Conservation (phyloP, 345 rosid species). For the Eucalyptus dawsonii region DNA sequence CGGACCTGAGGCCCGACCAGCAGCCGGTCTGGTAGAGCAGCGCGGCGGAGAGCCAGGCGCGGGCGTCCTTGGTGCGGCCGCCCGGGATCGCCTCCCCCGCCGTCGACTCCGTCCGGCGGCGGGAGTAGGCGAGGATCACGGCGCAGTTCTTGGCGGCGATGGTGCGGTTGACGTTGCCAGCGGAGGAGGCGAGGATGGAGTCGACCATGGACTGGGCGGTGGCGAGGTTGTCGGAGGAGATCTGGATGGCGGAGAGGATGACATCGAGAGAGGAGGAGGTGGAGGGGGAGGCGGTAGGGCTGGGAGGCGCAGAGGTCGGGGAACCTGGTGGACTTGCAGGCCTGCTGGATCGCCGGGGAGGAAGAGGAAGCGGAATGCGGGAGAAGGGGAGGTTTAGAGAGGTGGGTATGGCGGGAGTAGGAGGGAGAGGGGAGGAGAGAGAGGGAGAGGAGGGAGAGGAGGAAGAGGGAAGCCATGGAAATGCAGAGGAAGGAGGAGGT, state of each 20-base stretch:
- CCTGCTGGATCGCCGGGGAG: conserved; percentile 1
- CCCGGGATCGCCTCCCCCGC: not conserved
- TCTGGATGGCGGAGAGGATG: conserved; percentile 12
- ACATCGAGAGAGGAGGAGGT: not conserved
- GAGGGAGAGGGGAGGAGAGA: conserved; percentile 3
- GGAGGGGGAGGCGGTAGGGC: not conserved
- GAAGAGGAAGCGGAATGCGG: not conserved
- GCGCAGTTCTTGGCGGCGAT: conserved; percentile 18
- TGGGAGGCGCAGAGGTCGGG: conserved; percentile 18
- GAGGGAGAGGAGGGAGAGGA: conserved; percentile 3
- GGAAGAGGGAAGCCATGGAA: conserved; percentile 17
- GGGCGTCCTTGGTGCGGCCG: conserved; percentile 21
- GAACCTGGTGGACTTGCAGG: conserved; percentile 26
- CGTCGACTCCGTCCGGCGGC: conserved; percentile 9
- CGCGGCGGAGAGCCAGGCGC: conserved; percentile 36
- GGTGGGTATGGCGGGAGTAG: conserved; percentile 1
- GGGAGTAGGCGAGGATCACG: conserved; percentile 6
- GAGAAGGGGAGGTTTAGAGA: not conserved
- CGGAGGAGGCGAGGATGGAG: conserved; percentile 9
- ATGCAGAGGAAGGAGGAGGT: not conserved
- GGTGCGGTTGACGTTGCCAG: conserved; percentile 10
- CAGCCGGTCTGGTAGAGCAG: conserved; percentile 27
- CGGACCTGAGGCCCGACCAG: conserved; percentile 23
- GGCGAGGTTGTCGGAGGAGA: conserved; percentile 15
- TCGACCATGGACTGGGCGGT: conserved; percentile 13